These are phyloP conservation scores for Graphiopsis chlorocephala DNA, from an alignment of 2,329 filamentous ascomycete genomes.

Conservation along the genomic window DNA sequence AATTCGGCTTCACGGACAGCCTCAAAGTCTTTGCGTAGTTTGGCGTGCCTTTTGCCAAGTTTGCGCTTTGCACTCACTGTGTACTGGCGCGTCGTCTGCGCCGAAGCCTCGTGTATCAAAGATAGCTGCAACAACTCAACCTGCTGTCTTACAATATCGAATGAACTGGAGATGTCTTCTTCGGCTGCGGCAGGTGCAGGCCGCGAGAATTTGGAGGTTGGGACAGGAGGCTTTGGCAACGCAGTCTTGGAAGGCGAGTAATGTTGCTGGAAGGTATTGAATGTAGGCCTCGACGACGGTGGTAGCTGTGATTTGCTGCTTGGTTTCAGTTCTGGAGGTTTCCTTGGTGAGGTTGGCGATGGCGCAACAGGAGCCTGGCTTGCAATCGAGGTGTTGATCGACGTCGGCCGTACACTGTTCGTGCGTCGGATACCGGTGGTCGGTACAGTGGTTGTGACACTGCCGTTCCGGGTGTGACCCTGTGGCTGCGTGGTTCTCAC, in stretches of 20 bases:
- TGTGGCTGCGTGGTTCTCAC: conserved; percentile 3
- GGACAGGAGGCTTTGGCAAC: conserved; percentile 60
- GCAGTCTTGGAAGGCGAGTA: conserved; percentile 63
- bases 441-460: not conserved
- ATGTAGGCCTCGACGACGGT: conserved; percentile 48
- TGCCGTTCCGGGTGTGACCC: not conserved
- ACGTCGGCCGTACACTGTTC: conserved; percentile 9
- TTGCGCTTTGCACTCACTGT: conserved; percentile 52
- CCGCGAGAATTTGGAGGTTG: conserved; percentile 12
- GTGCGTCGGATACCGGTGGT: conserved; percentile 5
- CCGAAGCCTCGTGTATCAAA: conserved; percentile 58
- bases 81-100: conserved; percentile 50
- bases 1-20: conserved; percentile 33
- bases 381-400: conserved; percentile 1
- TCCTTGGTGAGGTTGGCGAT: conserved; percentile 11
- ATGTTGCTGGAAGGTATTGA: conserved; percentile 64
- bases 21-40: conserved; percentile 32
- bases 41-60: conserved; percentile 28
- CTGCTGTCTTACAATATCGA: conserved; percentile 42
- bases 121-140: conserved; percentile 65
- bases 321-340: conserved; percentile 3
- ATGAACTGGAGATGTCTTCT: conserved; percentile 18
- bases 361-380: not conserved
- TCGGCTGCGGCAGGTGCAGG: conserved; percentile 31
- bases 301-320: conserved; percentile 32